Evolutionary conservation across 495 filamentous ascomycete genomes (phyloP), one percentile per base, ranked within the genome.

Genomic region (Hypomontagnella submonticulosa): DNA sequence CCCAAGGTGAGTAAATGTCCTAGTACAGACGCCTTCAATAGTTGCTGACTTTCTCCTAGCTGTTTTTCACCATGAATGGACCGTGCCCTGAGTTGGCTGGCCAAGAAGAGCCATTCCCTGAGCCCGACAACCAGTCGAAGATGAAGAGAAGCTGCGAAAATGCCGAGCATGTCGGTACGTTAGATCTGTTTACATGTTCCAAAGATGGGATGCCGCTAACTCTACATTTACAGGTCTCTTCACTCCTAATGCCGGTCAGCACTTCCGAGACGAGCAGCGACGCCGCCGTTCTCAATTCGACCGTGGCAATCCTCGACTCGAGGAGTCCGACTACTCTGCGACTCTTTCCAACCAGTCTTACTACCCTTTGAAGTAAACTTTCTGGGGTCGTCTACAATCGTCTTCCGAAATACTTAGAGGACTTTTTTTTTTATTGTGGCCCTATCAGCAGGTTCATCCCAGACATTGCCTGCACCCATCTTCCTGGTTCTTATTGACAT

Each of bases 61-160:
- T 87, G 8, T 87, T 84, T 65, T 79, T 68, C 67, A 83, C 77
- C 7, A 43, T 66, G 63, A 80, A 83, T 27, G 75, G 79, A 12
- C 76, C 79, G 4, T 56, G 56, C 43, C 74, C 77, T 12, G 75
- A 80, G 0, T 42, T 81, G 49, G 77, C 76, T 55, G 83, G 82
- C 6, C 58, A 80, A 55, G 92, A 95, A 75, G 88, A 90, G 67
- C 75, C 79, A 4, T 95, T 95, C 70, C 92, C 92, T 0, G 78
- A 79, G 20, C 87, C 90, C 3, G 90, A 96, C 76, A 96, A 96
- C 73, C 84, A 87, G 42, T 90, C 90, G 9, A 94, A 94, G 79
- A 89, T 93, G 83, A 88, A 89, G 71, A 85, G 92, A 43, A 92
- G 89, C 75, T 87, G 90, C 47, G 90, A 93, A 63, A 94, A 94